Evolutionary conservation across 179 eudicot genomes (phyloP).

Genomic region (Amaranthus tricolor): DNA sequence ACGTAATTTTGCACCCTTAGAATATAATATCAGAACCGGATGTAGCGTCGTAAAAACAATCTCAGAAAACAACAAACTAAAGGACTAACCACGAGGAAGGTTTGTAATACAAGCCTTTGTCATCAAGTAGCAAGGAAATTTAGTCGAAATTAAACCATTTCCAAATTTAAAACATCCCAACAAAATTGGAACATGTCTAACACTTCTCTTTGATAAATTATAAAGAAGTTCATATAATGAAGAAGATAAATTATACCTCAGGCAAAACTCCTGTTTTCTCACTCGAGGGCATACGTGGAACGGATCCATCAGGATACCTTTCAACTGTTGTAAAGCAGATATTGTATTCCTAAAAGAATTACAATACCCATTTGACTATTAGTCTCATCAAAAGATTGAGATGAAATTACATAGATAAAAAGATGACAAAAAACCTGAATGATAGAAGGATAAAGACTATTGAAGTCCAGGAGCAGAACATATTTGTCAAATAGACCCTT

Average conservation of each 20-base stretch:
- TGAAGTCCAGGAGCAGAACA: constrained; percentile 92
- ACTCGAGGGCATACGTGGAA: constrained; percentile 65
- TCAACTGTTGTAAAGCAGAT: constrained; percentile 96
- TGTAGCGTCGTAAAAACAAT: background rate
- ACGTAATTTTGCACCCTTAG: too few relatives aligned
- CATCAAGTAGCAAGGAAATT: background rate
- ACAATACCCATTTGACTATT: constrained; percentile 5
- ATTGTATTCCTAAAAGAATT: constrained; percentile 74
- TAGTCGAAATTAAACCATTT: background rate
- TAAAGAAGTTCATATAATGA: background rate
- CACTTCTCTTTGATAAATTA: background rate
- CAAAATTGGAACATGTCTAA: background rate
- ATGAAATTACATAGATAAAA: background rate
- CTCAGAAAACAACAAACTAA: background rate
- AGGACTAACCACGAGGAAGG: background rate
- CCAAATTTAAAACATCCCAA: background rate
- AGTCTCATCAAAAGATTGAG: background rate
- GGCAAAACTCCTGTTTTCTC: constrained; percentile 77
- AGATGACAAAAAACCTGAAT: constrained; percentile 63
- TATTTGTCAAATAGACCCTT: constrained; percentile 92
- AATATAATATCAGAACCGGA: background rate
- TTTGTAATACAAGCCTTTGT: background rate
- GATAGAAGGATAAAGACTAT: constrained; percentile 97
- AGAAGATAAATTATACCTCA: constrained; percentile 52
- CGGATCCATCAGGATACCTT: constrained; percentile 58